Base-by-base conservation (phyloP, 2,329 filamentous ascomycete species). In the Zymoseptoria crescenta region DNA sequence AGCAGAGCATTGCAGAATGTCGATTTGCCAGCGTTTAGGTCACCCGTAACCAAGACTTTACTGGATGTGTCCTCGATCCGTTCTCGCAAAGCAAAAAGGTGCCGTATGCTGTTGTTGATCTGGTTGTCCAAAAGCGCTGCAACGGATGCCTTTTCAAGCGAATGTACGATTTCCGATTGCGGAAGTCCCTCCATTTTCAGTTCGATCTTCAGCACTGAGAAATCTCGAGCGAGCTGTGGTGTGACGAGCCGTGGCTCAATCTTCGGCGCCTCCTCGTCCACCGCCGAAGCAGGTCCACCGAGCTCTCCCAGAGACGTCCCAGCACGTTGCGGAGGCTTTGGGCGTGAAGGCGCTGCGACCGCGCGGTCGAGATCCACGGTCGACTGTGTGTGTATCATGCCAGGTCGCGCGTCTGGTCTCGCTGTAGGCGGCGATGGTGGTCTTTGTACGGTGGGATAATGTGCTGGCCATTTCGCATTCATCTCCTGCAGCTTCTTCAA, bases 1-100 rank as follows among this genome's bases (percentile, higher is more conserved):
- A 99, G 77, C 1, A 99, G 79, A n/a, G 94, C 94, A 74, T 99
- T 99, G 77, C 94, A 99, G 69, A 99, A 99, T 0, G 94, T 99
- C 3, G 94, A 99, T 73, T 99, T 99, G 70, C 94, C 94, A 8
- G 94, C 93, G 71, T 99, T 99, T 56, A 99, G 76, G 72, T 99
- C 94, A 69, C 94, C 94, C 0, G 94, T 99, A 19, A 99, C 87
- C 59, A 99, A 77, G 1, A 99, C 94, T 74, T 99, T 99, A 76
- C 93, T 97, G 4, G 93, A 90, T 0, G 91, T 97, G 74, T 99
- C 94, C 72, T 97, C 94, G 63, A 99, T 99, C 56, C 94, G 87
- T 65, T 97, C 94, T 61, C 91, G 86, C 35, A 99, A 80, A 0
- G 89, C 86, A 58, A 90, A 81, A 1, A 99, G 81, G 74, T 99